Conservation (phyloP, 176 grass and related monocot species). For the Alloteropsis semialata region DNA sequence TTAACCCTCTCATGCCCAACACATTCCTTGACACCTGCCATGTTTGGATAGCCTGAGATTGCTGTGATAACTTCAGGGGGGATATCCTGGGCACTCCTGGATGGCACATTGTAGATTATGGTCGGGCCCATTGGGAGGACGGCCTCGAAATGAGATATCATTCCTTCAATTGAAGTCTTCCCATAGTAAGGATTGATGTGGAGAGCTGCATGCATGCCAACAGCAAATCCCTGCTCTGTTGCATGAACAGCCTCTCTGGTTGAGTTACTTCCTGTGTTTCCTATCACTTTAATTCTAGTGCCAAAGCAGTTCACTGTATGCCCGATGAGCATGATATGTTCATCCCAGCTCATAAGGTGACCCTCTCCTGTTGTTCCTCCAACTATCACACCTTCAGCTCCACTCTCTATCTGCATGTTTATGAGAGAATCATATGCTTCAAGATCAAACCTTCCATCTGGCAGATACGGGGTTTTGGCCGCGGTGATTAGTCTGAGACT, state of each 20-base stretch:
- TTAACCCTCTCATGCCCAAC: constrained; percentile 68
- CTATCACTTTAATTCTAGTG: constrained; percentile 82
- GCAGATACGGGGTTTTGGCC: constrained; percentile 88
- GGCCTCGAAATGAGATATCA: constrained; percentile 72
- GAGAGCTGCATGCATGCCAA: constrained; percentile 93
- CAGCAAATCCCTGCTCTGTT: constrained; percentile 83
- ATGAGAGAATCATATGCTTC: constrained; percentile 92
- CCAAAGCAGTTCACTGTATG: constrained; percentile 99
- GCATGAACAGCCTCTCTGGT: constrained; percentile 92
- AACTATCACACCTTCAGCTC: constrained; percentile 87
- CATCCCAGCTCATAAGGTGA: constrained; percentile 99
- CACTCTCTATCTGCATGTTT: constrained; percentile 69
- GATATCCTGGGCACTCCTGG: constrained; percentile 78
- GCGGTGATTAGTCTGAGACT: constrained; percentile 76
- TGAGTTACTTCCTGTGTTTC: constrained; percentile 93
- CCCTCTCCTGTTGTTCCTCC: constrained; percentile 92
- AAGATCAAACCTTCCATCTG: constrained; percentile 94
- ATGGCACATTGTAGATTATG: constrained; percentile 84
- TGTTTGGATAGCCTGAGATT: constrained; percentile 52
- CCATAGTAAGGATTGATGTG: constrained; percentile 98
- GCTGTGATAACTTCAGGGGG: constrained; percentile 56
- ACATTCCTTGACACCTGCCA: constrained; percentile 89
- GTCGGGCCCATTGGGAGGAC: constrained; percentile 85
- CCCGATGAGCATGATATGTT: constrained; percentile 95
- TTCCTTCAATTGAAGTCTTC: constrained; percentile 74